Evolutionary conservation across 2,329 filamentous ascomycete genomes (phyloP).

Genomic region (Fusarium sp.): DNA sequence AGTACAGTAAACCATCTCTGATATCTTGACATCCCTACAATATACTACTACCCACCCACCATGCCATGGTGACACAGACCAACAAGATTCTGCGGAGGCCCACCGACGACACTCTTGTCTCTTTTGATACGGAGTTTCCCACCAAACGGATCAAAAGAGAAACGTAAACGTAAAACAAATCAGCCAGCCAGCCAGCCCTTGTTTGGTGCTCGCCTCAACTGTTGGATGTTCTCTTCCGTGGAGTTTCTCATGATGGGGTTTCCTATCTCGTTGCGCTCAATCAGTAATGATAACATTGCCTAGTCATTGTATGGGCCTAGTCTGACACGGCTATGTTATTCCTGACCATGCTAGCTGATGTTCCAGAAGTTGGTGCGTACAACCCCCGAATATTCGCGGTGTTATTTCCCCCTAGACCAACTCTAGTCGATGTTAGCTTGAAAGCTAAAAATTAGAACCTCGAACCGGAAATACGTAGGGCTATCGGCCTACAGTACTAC

Average conservation of each 20-base stretch:
- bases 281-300: not conserved
- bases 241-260: not conserved
- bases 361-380: not conserved
- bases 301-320: not conserved
- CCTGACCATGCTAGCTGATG: not conserved
- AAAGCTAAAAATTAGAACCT: not conserved
- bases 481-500: not conserved
- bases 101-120: not conserved
- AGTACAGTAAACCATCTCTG: not conserved
- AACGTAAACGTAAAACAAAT: not conserved
- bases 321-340: not conserved
- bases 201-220: not conserved
- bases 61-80: not conserved
- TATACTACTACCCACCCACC: not conserved
- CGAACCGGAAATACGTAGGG: not conserved
- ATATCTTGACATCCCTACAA: not conserved
- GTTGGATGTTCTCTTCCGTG: not conserved
- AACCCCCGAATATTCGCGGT: not conserved
- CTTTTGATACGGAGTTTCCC: not conserved
- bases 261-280: slow-evolving; percentile 9
- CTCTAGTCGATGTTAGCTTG: not conserved
- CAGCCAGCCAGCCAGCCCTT: not conserved
- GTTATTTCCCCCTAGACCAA: not conserved
- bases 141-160: not conserved
- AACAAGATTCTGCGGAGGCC: not conserved